Evolutionary conservation across 2,329 filamentous ascomycete genomes (phyloP).

Genomic region (Cercospora sp.): DNA sequence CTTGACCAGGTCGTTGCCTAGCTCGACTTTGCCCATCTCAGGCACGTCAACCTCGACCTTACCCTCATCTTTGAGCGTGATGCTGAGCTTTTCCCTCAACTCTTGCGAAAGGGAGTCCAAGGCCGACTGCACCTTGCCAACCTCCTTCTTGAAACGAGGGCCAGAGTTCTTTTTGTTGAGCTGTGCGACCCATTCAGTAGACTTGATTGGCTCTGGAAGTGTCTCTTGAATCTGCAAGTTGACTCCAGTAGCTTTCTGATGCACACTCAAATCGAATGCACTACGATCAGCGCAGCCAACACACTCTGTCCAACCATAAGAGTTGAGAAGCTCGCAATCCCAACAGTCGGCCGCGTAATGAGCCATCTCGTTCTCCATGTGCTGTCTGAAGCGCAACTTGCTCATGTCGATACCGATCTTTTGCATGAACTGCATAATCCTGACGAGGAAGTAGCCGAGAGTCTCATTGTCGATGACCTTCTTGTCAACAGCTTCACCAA

Average conservation of each 20-base stretch:
- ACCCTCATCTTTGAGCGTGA: constrained; percentile 70
- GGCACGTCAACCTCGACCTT: constrained; percentile 77
- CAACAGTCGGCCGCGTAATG: constrained; percentile 98
- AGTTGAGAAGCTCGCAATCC: constrained; percentile 91
- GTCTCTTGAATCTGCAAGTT: constrained; percentile 82
- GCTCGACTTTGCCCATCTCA: constrained; percentile 67
- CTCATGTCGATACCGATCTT: constrained; percentile 82
- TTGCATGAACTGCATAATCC: constrained; percentile 86
- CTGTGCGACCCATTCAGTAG: constrained; percentile 86
- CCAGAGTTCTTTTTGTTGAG: constrained; percentile 96
- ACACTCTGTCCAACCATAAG: constrained; percentile 96
- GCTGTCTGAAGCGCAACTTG: constrained; percentile 95
- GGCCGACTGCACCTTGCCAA: constrained; percentile 78
- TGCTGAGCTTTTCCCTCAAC: constrained; percentile 74
- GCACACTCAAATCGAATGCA: constrained; percentile 90
- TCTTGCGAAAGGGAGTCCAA: constrained; percentile 76
- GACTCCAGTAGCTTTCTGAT: constrained; percentile 87
- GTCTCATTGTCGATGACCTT: constrained; percentile 95
- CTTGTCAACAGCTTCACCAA: constrained; percentile 81
- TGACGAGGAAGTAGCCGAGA: constrained; percentile 92
- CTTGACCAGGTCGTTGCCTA: constrained; percentile 75
- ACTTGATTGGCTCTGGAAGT: constrained; percentile 71
- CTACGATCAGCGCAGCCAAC: constrained; percentile 95
- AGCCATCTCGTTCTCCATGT: constrained; percentile 88
- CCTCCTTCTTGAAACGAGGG: constrained; percentile 92